Evolutionary conservation across 2,329 filamentous ascomycete genomes (phyloP).

Genomic region (Sporothrix brasiliensis): DNA sequence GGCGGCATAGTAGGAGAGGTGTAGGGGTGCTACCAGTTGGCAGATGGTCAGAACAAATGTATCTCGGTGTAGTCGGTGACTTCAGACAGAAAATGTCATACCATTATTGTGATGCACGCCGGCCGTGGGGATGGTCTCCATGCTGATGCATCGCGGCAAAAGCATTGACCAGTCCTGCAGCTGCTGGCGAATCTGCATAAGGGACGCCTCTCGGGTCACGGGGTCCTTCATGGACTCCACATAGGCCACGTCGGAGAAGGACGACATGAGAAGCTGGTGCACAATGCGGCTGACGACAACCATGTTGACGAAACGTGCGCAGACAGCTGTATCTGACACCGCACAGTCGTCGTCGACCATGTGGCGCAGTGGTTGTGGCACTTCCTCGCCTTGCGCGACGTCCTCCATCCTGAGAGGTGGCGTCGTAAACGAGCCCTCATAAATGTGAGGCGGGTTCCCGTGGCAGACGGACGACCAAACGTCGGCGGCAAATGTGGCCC

Average conservation of each 20-base stretch:
- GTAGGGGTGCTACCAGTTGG: constrained; percentile 42
- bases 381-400: constrained; percentile 49
- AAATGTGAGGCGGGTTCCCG: constrained; percentile 52
- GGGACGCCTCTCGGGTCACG: constrained; percentile 31
- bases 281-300: constrained; percentile 42
- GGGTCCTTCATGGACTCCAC: constrained; percentile 34
- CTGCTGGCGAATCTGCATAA: constrained; percentile 40
- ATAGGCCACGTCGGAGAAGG: constrained; percentile 31
- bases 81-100: constrained; percentile 10
- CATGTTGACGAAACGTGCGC: constrained; percentile 46
- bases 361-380: constrained; percentile 37
- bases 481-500: constrained; percentile 49
- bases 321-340: constrained; percentile 41
- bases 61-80: neutral
- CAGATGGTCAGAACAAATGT: too few species aligned
- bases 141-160: constrained; percentile 44
- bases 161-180: constrained; percentile 46
- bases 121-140: constrained; percentile 35
- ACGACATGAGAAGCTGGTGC: constrained; percentile 40
- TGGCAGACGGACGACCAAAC: constrained; percentile 52
- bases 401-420: constrained; percentile 47
- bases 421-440: constrained; percentile 48
- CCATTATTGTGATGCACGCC: constrained; percentile 34
- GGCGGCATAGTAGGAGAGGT: constrained; percentile 49
- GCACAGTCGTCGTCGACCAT: constrained; percentile 3